Conservation (phyloP, 2,329 filamentous ascomycete species). For the Botryosphaeria dothidea region DNA sequence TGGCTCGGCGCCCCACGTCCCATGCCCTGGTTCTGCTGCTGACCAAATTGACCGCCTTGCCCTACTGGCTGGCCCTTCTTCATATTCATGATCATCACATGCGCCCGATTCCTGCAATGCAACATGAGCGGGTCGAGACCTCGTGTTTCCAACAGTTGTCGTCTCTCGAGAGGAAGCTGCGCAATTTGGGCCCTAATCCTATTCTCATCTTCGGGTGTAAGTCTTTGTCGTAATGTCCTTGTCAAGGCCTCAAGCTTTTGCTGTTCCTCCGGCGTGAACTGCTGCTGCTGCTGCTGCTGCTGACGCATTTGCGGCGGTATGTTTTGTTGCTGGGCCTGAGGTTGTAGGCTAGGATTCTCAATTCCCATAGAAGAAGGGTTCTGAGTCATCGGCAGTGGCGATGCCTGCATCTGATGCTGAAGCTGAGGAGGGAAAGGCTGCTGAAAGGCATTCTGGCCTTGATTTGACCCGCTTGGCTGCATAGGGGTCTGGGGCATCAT, state of each 20-base stretch:
- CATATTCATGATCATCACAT: slow-evolving; percentile 27
- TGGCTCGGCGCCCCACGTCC: slow-evolving; percentile 5
- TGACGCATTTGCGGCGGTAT: slow-evolving; percentile 31
- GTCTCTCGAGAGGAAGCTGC: slow-evolving; percentile 49
- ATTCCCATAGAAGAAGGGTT: slow-evolving; percentile 34
- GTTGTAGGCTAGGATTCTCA: slow-evolving; percentile 27
- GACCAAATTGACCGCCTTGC: slow-evolving; percentile 22
- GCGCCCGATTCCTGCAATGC: slow-evolving; percentile 34
- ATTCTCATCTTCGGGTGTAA: slow-evolving; percentile 51
- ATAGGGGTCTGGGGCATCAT: slow-evolving; percentile 39
- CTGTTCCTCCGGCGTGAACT: slow-evolving; percentile 14
- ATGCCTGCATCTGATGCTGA: slow-evolving; percentile 52
- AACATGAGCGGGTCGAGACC: slow-evolving; percentile 53
- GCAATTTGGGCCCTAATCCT: slow-evolving; percentile 43
- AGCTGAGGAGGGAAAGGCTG: slow-evolving; percentile 50
- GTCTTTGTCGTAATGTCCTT: slow-evolving; percentile 47
- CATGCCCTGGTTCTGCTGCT: slow-evolving; percentile 34
- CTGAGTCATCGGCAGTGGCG: slow-evolving; percentile 46
- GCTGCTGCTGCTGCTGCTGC: neutral
- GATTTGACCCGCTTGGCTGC: slow-evolving; percentile 38
- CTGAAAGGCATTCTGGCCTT: slow-evolving; percentile 42
- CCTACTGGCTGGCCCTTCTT: slow-evolving; percentile 26
- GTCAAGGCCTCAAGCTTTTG: slow-evolving; percentile 40
- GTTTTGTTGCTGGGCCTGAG: slow-evolving; percentile 30
- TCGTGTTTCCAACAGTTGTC: slow-evolving; percentile 45